phyloP scores from a whole-genome alignment of 768 basidiomycete species.

The Leccinum boreale region DNA sequence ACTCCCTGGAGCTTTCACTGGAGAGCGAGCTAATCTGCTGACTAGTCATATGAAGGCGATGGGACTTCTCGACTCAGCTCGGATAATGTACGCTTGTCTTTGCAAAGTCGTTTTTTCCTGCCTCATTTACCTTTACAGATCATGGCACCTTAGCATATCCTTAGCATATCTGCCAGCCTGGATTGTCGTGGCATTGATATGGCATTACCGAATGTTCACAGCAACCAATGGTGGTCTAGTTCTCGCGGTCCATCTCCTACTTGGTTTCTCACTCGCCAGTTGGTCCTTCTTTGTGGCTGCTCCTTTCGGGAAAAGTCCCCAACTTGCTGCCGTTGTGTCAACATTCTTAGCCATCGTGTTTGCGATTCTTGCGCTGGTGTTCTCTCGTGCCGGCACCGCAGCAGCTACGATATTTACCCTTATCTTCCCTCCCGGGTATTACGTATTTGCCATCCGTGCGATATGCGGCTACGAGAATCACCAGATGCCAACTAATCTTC shows the following conservation, averaged over 20 bases:
- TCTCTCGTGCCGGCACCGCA: slow-evolving; percentile 39
- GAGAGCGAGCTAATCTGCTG: slow-evolving; percentile 60
- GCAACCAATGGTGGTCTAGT: slow-evolving; percentile 57
- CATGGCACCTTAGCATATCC: slow-evolving; percentile 68
- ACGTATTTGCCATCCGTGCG: slow-evolving; percentile 65
- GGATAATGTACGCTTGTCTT: slow-evolving; percentile 46
- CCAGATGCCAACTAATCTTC: slow-evolving; percentile 48
- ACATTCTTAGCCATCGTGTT: slow-evolving; percentile 66
- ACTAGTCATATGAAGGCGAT: slow-evolving; percentile 78
- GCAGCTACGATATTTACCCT: slow-evolving; percentile 61
- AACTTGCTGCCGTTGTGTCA: slow-evolving; percentile 63
- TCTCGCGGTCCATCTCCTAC: slow-evolving; percentile 60
- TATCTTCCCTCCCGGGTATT: slow-evolving; percentile 74
- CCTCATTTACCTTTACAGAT: slow-evolving; percentile 24
- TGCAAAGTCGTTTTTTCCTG: not conserved
- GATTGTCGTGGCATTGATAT: slow-evolving; percentile 61
- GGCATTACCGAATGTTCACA: slow-evolving; percentile 67
- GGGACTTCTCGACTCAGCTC: slow-evolving; percentile 70
- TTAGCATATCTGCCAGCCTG: slow-evolving; percentile 74
- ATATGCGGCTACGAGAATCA: slow-evolving; percentile 68
- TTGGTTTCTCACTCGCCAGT: slow-evolving; percentile 63
- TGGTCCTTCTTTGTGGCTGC: slow-evolving; percentile 71
- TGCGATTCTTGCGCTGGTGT: slow-evolving; percentile 62
- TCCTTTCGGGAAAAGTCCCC: slow-evolving; percentile 71
- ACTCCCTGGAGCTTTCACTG: slow-evolving; percentile 65